phyloP scores from a whole-genome alignment of 2,329 filamentous ascomycete species.

The Stromatinia cepivora region DNA sequence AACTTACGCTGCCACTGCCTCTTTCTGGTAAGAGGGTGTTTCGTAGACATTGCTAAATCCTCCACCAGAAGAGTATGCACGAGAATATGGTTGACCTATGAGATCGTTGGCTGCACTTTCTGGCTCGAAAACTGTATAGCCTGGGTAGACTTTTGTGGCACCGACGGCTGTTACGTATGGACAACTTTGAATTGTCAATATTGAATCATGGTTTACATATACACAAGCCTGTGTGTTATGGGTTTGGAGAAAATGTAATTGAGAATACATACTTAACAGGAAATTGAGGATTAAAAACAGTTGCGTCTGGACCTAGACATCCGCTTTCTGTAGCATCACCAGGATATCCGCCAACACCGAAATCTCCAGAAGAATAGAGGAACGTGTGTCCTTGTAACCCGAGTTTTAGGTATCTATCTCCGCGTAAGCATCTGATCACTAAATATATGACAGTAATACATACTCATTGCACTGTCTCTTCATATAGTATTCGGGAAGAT shows the following conservation, averaged over 20 bases:
- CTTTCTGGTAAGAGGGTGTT: conserved; percentile 50
- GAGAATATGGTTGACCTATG: conserved; percentile 45
- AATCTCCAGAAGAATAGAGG: conserved; percentile 50
- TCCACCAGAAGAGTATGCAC: conserved; percentile 66
- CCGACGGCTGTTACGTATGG: conserved; percentile 55
- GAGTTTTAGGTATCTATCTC: conserved; percentile 48
- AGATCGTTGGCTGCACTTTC: conserved; percentile 44
- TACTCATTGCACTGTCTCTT: conserved; percentile 51
- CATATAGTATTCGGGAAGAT: conserved; percentile 55
- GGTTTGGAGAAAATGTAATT: neutral
- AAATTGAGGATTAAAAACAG: conserved; percentile 48
- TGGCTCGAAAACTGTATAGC: conserved; percentile 39
- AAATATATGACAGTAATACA: neutral
- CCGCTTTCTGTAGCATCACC: conserved; percentile 40
- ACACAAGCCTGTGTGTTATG: neutral
- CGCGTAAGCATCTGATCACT: neutral
- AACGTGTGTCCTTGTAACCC: conserved; percentile 49
- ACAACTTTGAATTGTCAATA: conserved; percentile 38
- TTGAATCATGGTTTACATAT: neutral
- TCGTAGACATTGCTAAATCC: conserved; percentile 65
- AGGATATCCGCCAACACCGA: conserved; percentile 44
- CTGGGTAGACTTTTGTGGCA: conserved; percentile 49
- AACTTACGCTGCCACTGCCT: conserved; percentile 28
- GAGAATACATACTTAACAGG: conserved; percentile 32
- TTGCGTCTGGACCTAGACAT: conserved; percentile 48